phyloP scores from a whole-genome alignment of 192 early-diverging fungal genomes.

The Chytriomyces confervae region DNA sequence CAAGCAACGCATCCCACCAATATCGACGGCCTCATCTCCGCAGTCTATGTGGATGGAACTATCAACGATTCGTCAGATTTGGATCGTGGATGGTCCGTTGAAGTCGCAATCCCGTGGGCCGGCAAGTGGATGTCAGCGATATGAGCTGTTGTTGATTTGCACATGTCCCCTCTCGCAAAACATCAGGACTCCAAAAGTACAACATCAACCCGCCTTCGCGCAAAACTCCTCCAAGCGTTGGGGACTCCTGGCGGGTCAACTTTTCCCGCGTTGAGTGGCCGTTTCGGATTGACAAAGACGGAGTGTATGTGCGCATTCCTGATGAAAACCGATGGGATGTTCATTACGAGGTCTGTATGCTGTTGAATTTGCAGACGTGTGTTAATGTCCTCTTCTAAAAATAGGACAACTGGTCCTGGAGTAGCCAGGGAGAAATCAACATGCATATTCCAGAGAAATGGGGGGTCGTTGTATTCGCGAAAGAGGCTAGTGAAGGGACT shows the following conservation, averaged over 20 bases:
- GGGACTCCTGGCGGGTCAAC: conserved; percentile 27
- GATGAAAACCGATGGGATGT: conserved; percentile 32
- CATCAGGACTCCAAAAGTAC: conserved; percentile 30
- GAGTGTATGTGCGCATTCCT: conserved; percentile 17
- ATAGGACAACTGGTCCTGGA: conserved; percentile 30
- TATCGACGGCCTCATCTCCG: conserved; percentile 25
- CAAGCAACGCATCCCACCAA: conserved; percentile 31
- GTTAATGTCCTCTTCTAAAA: no score
- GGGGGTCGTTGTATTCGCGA: conserved; percentile 18
- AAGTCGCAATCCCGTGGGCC: conserved; percentile 35
- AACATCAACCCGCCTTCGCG: conserved; percentile 32
- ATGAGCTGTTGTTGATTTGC: neutral
- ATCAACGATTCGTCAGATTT: conserved; percentile 25
- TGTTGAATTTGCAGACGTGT: no score
- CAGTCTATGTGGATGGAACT: conserved; percentile 26
- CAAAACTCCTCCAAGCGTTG: conserved; percentile 18
- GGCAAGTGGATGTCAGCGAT: neutral
- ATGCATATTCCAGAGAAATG: conserved; percentile 33
- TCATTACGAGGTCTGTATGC: conserved; percentile 5
- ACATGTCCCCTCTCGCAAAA: neutral
- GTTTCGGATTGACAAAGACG: conserved; percentile 20
- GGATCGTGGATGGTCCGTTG: conserved; percentile 26
- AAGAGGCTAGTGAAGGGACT: neutral
- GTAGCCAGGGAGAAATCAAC: conserved; percentile 25
- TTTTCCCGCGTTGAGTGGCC: conserved; percentile 31